Evolutionary conservation across 805 yeast genomes (phyloP), one percentile per base, ranked within the genome.

Genomic region (Debaryomyces prosopidis): DNA sequence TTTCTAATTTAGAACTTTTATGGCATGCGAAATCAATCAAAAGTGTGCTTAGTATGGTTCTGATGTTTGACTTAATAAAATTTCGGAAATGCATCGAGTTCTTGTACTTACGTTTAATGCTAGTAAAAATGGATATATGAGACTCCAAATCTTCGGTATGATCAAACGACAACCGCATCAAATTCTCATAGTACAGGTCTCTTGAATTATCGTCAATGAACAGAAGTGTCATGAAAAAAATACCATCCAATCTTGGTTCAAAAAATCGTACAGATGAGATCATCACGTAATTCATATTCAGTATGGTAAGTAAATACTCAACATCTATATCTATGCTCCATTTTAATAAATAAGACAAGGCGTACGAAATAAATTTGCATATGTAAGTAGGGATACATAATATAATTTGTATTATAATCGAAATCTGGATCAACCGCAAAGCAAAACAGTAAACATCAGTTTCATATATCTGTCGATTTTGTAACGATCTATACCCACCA

Each of bases 401-500:
- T 4, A 57, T 44, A 36, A 68, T 41, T 47, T 73, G 76, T 31
- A 76, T 49, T 9, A 57, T 47, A 26, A 74, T 45, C 31, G 82
- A 75, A 39, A 65, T 43, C 23, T 57, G 55, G 33, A 76, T 44
- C 4, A 76, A 71, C 28, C 66, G 59, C 26, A 76, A 52, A 5
- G 62, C 57, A 1, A 80, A 78, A 14, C 14, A 12, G 16, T 11
- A 30, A 7, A 14, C 33, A 30, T 30, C 16, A 14, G 9, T n/a
- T 14, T 30, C 33, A 30, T 30, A 30, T n/a, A 30, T 8, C 33
- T 30, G 33, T 12, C 16, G 33, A 53, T 77, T 77, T 44, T 66
- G 73, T 11, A 75, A 55, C 2, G 77, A 72, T 20, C 82, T 56
- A 47, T 70, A 77, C 1, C 70, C 68, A 4, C 84, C 83, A 7